A percentile compares a stretch with the other conserved stretches of the same genome.
phyloP scores from a whole-genome alignment of 148 eudicot genomes.

The Chenopodium album region DNA sequence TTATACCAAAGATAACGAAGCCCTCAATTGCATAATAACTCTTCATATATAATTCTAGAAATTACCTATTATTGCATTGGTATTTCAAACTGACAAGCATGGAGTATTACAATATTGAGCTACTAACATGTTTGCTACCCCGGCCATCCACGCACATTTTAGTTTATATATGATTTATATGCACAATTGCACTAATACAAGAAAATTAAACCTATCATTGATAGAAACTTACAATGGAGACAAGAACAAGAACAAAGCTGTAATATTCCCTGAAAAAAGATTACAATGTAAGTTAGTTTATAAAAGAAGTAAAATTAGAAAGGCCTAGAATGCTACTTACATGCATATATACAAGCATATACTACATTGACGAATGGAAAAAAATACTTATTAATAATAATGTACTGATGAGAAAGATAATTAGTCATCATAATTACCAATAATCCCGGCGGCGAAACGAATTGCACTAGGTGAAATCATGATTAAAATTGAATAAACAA shows the following conservation, averaged over 20 bases:
- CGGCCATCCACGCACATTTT: not conserved
- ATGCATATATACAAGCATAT: not conserved
- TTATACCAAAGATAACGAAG: too few species aligned
- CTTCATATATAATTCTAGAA: too few species aligned
- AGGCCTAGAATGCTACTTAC: too few species aligned
- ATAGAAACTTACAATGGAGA: conserved; percentile 59
- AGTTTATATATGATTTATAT: not conserved
- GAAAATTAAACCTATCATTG: not conserved
- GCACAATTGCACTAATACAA: not conserved
- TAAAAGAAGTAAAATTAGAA: not conserved
- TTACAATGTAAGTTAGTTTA: not conserved
- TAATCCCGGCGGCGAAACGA: conserved; percentile 46
- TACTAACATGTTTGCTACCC: too few species aligned
- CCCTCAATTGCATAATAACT: not conserved
- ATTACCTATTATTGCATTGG: too few species aligned
- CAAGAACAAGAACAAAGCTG: conserved; percentile 51
- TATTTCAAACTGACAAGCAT: too few species aligned
- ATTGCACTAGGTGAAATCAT: conserved; percentile 35
- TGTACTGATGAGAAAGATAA: not conserved
- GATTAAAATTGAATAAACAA: not conserved
- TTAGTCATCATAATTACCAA: conserved; percentile 27
- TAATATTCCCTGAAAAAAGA: conserved; percentile 57
- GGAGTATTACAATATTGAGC: too few species aligned
- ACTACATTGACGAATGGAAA: too few species aligned
- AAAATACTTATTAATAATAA: too few species aligned